phyloP scores from a whole-genome alignment of 768 basidiomycete species.

The Suillus lakei region DNA sequence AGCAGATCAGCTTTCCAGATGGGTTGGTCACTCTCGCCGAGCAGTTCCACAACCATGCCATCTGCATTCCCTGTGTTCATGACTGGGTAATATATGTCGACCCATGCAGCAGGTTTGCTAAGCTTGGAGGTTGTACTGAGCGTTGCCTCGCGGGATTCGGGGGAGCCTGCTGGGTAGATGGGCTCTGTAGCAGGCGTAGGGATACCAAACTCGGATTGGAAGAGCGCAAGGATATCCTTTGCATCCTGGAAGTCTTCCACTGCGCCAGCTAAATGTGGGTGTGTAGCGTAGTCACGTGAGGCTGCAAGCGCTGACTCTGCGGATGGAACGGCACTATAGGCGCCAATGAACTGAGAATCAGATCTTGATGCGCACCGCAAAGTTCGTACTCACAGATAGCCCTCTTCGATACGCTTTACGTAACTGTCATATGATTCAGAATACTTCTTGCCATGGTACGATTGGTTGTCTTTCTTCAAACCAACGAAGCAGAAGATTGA shows the following conservation, averaged over 20 bases:
- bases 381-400: slow-evolving; percentile 39
- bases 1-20: slow-evolving; percentile 75
- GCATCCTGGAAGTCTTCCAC: slow-evolving; percentile 65
- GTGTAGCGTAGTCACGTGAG: slow-evolving; percentile 63
- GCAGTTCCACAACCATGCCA: slow-evolving; percentile 68
- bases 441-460: background rate
- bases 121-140: slow-evolving; percentile 53
- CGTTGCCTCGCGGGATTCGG: slow-evolving; percentile 69
- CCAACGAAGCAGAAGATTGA: slow-evolving; percentile 6
- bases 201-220: slow-evolving; percentile 69
- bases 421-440: slow-evolving; percentile 20
- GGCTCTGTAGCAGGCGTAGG: slow-evolving; percentile 45
- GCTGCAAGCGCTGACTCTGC: slow-evolving; percentile 59
- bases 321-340: slow-evolving; percentile 56
- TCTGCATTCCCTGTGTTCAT: slow-evolving; percentile 71
- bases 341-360: background rate
- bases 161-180: slow-evolving; percentile 73
- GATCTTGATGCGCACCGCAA: background rate
- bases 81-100: slow-evolving; percentile 88
- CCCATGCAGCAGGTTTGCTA: slow-evolving; percentile 69
- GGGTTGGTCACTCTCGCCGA: slow-evolving; percentile 55
- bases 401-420: slow-evolving; percentile 28
- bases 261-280: slow-evolving; percentile 77
- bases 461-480: slow-evolving; percentile 8
- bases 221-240: slow-evolving; percentile 64